Base-by-base conservation (phyloP, 2,329 filamentous ascomycete genomes). In the Cladophialophora exuberans region DNA sequence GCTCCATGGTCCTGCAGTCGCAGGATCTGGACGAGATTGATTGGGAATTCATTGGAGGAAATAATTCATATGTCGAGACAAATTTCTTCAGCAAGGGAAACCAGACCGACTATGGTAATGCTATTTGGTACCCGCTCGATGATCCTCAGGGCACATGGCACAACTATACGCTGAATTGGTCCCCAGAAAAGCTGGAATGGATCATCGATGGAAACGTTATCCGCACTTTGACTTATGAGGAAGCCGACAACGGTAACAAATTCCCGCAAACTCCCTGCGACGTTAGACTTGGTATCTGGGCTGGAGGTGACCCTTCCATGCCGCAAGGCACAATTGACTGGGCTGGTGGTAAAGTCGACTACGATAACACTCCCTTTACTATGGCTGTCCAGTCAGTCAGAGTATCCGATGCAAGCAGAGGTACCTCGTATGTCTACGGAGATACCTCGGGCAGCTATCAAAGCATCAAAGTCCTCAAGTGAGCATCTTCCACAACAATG, bases 201-300 rank as follows among this genome's bases (percentile, higher is more conserved):
- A 85, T 86, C 60, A 89, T 96, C 59, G 89, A 88, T 68, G 89
- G 87, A 53, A 83, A 79, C 11, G 85, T 87, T 4, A 83, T 97
- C 44, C 87, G 94, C 56, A 88, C 88, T 9, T 80, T 97, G 55
- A 85, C 81, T 42, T 82, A 84, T 35, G 78, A 75, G 45, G 85
- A 89, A 48, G 89, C 92, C 56, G 82, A 86, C 58, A 69, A 78
- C 52, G 79, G 79, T 33, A 66, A 69, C 60, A 89, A 96, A 72
- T 99, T 95, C 69, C 94, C 94, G 6, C 94, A 99, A 75, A 91
- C 91, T 1, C 94, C 94, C 3, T 96, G 96, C 90, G 88, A 91
- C 73, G 76, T 97, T 74, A 95, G 93, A 73, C 85, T 97, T 65
- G 94, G 94, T 57, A 79, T 88, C 53, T 99, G 94, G 94, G 86